Conservation (phyloP, 805 yeast species). For the Wickerhamomyces ciferrii region DNA sequence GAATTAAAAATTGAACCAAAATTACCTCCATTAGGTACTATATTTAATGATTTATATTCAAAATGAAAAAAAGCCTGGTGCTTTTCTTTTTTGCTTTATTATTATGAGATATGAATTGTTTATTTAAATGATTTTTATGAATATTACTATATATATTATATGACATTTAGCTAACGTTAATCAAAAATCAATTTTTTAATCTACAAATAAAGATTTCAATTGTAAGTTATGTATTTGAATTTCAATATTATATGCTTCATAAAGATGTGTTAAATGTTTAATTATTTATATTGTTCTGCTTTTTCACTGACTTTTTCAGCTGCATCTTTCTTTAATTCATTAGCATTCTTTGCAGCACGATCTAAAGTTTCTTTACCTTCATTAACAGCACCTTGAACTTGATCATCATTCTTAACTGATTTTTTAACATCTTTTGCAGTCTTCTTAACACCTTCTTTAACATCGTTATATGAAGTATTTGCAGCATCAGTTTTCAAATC, state of each 20-base stretch:
- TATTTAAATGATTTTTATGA: no score
- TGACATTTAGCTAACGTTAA: no score
- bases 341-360: conserved; percentile 1
- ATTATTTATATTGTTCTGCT: neutral
- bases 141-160: no score
- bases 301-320: neutral
- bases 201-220: neutral
- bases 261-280: no score
- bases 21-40: conserved; percentile 12
- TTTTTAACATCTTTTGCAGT: conserved; percentile 4
- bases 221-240: neutral
- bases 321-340: conserved; percentile 6
- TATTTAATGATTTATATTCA: conserved; percentile 16
- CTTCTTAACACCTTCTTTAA: neutral
- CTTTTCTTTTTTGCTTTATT: neutral
- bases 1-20: conserved; percentile 8
- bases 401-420: conserved; percentile 3
- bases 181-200: no score
- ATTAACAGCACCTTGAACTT: neutral
- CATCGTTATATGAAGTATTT: neutral
- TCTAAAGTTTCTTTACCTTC: neutral
- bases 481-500: neutral
- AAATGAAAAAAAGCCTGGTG: neutral
- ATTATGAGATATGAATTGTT: neutral
- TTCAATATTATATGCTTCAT: no score